Evolutionary conservation across 148 eudicot genomes (phyloP), one percentile per base, ranked within the genome.

Genomic region (Cornus controversa): DNA sequence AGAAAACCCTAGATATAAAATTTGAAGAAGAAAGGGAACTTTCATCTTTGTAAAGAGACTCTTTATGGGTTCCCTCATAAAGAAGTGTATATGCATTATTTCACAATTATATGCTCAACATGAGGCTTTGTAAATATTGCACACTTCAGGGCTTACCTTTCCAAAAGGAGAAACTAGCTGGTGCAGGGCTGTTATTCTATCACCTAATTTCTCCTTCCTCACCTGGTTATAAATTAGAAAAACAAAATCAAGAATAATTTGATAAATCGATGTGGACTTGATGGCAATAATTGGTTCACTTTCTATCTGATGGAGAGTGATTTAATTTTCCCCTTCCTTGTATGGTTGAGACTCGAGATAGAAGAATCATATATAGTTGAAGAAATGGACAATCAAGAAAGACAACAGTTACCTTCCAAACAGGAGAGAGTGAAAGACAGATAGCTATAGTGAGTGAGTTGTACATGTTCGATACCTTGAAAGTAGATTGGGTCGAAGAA

Each of bases 91-190:
- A 20, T 50, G 18, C 64, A 60, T 60, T 60, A 6, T 60, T 60
- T 22, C 24, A 16, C 20, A 60, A 60, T 60, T 60, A n/a, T 60
- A 20, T 22, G 24, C 64, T 60, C 24, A 60, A 60, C 64, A 18
- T 60, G 8, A 5, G 64, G 7, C 63, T 57, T 15, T 9, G 6
- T 57, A 57, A n/a, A n/a, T n/a, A 15, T 57, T 57, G 23, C 63
- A 8, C 15, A 57, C n/a, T 57, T 57, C 15, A 14, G 22, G 15
- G 70, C 34, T 22, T 92, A 92, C 97, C 94, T 92, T 92, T 27
- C 97, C 97, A 81, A 92, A 92, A 69, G 97, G 97, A 73, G 97
- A 92, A 70, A 92, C 97, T 62, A 92, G 81, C 86, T 92, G 94
- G 81, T 92, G 97, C 81, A 92, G 97, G 23, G 91, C 93, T 47